These are phyloP conservation scores for Carallia pectinifolia DNA, from an alignment of 345 rosid species.

Conservation along the genomic window DNA sequence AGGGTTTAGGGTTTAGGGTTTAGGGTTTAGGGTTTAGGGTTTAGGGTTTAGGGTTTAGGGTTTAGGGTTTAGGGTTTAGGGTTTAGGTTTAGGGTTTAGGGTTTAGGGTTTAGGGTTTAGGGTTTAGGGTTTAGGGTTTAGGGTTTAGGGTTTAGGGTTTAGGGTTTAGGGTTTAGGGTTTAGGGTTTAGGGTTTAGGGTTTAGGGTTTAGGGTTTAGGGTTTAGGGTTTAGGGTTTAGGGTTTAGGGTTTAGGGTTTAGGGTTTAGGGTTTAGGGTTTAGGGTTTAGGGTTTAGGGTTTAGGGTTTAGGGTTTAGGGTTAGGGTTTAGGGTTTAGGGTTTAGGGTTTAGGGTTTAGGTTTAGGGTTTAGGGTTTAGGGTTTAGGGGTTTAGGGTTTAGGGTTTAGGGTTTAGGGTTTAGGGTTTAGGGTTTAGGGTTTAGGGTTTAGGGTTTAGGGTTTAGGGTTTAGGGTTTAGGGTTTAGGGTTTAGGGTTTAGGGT, in stretches of 20 bases:
- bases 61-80: constrained; percentile 19
- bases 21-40: constrained; percentile 19
- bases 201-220: neutral
- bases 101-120: too few relatives aligned
- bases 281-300: neutral
- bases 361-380: neutral
- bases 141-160: too few relatives aligned
- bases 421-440: neutral
- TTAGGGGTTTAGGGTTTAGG: neutral
- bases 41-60: constrained; percentile 19
- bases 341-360: neutral
- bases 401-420: neutral
- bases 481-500: neutral
- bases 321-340: neutral
- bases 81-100: constrained; percentile 2
- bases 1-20: constrained; percentile 25
- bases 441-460: constrained; percentile 4
- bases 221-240: neutral
- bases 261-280: neutral
- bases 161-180: too few relatives aligned
- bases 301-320: neutral
- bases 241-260: neutral
- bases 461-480: constrained; percentile 4
- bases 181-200: neutral
- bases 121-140: too few relatives aligned